Base-by-base conservation (phyloP, 2,329 filamentous ascomycete genomes). In the Penicillium occitanis region DNA sequence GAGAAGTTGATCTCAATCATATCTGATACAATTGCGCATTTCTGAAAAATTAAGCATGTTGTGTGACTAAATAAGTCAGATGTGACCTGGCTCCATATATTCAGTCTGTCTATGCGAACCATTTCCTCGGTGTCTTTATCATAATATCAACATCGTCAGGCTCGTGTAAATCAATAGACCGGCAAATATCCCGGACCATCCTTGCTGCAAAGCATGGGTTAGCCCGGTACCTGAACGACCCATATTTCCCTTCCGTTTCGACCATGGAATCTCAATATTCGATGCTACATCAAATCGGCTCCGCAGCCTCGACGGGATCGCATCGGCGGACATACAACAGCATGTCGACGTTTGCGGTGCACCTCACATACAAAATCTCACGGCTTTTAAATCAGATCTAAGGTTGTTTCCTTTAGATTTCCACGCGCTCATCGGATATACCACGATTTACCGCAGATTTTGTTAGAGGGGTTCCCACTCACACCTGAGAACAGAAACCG, bases 181-280 rank as follows among this genome's bases (percentile, higher is more conserved):
- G 17, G 28, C 5, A 35, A 55, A 19, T 22, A 35, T 35, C 11
- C 30, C 30, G 6, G 4, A 25, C 19, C 33, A 14, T 22, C 53
- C 53, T 57, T 57, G 33, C 53, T 17, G n/a, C 53, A 37, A 57
- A 57, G 53, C 33, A 57, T 37, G 53, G 33, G 33, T 40, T 35
- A 8, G 5, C 8, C 17, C 30, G n/a, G 53, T 57, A 37, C 53
- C 53, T 57, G 53, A 22, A 19, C 33, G 11, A 37, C 40, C 53
- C 53, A 25, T 57, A 11, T 5, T 57, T 25, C 8, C 8, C 11
- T 19, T 14, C n/a, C n/a, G 1, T 25, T 6, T 7, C 11, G 14
- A 35, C 51, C 51, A 37, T 37, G 33, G 30, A 35, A 14, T 28
- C 46, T 25, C 4, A 14, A 48, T 10, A 37, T 10, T 35, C 28